These are phyloP conservation scores for Thuja plicata DNA, from an alignment of 83 land plant species.

Conservation along the genomic window DNA sequence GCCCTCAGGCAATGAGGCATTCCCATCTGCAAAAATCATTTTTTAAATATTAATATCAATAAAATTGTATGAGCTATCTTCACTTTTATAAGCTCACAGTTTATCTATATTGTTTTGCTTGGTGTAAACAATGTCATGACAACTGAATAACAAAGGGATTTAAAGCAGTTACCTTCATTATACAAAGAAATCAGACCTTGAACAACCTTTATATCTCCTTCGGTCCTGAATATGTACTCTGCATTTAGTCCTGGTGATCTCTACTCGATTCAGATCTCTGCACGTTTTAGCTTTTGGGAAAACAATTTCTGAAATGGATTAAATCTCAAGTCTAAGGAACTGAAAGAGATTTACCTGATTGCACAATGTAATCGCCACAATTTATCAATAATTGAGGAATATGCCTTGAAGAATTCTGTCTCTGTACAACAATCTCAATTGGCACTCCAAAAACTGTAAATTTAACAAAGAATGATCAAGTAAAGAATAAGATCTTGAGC, in stretches of 20 bases:
- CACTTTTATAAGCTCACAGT: background rate
- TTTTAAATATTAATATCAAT: background rate
- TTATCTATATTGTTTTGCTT: background rate
- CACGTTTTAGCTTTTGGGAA: background rate
- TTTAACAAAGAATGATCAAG: background rate
- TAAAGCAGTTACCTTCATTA: conserved; percentile 51
- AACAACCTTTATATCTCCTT: conserved; percentile 54
- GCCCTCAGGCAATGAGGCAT: conserved; percentile 72
- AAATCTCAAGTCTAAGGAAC: background rate
- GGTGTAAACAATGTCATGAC: background rate
- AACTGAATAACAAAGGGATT: background rate
- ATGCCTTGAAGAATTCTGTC: conserved; percentile 48
- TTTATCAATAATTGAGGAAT: conserved; percentile 61
- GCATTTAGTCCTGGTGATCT: conserved; percentile 50
- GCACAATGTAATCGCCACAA: conserved; percentile 69
- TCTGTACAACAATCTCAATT: conserved; percentile 67
- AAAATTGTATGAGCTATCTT: background rate
- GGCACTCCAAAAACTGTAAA: conserved; percentile 77
- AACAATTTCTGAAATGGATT: background rate
- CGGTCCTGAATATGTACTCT: conserved; percentile 56
- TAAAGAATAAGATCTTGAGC: background rate
- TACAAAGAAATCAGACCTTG: conserved; percentile 49
- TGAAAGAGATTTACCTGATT: conserved; percentile 49
- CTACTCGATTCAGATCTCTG: background rate
- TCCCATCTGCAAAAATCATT: conserved; percentile 41